A percentile compares a stretch with the other conserved stretches of the same genome.
These are phyloP conservation scores for Tricladium varicosporioides DNA, from an alignment of 2,329 filamentous ascomycete genomes.

Conservation along the genomic window DNA sequence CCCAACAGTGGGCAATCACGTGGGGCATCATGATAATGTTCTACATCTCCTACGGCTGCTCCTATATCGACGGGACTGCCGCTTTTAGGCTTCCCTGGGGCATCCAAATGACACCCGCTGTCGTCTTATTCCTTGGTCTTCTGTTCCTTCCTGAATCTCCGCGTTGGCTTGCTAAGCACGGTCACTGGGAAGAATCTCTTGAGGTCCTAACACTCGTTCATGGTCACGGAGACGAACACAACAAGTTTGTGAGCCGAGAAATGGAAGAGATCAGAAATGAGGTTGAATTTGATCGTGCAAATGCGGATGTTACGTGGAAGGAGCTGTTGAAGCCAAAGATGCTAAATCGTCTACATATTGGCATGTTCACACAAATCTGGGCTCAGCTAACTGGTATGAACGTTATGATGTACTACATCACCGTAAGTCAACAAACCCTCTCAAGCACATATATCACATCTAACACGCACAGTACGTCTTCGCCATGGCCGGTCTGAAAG, in stretches of 20 bases:
- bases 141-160: slow-evolving; percentile 59
- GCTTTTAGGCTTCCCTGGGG: slow-evolving; percentile 64
- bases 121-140: slow-evolving; percentile 55
- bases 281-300: slow-evolving; percentile 67
- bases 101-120: slow-evolving; percentile 57
- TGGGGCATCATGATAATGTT: slow-evolving; percentile 71
- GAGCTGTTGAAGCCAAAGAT: slow-evolving; percentile 70
- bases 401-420: slow-evolving; percentile 8
- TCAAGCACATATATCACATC: slow-evolving; percentile 11
- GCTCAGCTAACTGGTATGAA: slow-evolving; percentile 60
- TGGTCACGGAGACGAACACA: neutral
- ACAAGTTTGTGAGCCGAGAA: neutral
- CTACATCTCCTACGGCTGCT: slow-evolving; percentile 64
- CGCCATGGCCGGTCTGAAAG: slow-evolving; percentile 62
- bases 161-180: slow-evolving; percentile 58
- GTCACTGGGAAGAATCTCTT: neutral
- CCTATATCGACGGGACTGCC: slow-evolving; percentile 53
- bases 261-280: slow-evolving; percentile 46
- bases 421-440: neutral
- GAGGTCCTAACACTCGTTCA: neutral
- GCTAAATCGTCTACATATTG: slow-evolving; percentile 68
- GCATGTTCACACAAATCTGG: slow-evolving; percentile 52
- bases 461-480: slow-evolving; percentile 53
- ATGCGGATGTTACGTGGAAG: slow-evolving; percentile 64
- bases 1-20: slow-evolving; percentile 71